Evolutionary conservation across 1,139 yeast genomes (phyloP), one percentile per base, ranked within the genome.

Genomic region (Kurtzmaniella quercitrusa): DNA sequence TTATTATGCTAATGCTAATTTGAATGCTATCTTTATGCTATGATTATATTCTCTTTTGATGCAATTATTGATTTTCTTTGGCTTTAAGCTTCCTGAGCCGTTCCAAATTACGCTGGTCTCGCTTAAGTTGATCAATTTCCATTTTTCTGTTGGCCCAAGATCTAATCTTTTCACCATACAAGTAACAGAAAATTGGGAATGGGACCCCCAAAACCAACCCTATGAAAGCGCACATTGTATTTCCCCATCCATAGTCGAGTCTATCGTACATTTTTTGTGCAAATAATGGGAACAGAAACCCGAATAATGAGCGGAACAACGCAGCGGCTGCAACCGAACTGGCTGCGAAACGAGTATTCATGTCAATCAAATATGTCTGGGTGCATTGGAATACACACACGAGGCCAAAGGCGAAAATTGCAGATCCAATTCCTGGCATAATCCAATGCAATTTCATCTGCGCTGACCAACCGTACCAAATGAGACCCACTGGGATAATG

Each of bases 391-490:
- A 80, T 9, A 78, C 76, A 5, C 79, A 79, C 35, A 80, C 71
- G 19, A 81, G 68, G 3, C 81, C 79, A 49, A 76, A 69, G 3
- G 84, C 80, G 59, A 78, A 81, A 12, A 80, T 64, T 2, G 64
- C 75, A 9, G 77, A 65, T 3, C 85, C 86, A 23, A 80, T 62
- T 15, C 65, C 62, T 1, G 86, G 84, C 68, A 80, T 75, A 28
- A 81, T 65, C 82, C 85, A 81, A 45, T 61, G 74, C 34, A 66
- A 49, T 40, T 63, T 56, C 23, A 67, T 65, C 49, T 80, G 65
- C 1, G 82, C 83, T 22, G 79, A 68, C 85, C 86, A 81, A 3
- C 87, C 86, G 53, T 77, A 81, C 74, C 83, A 74, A 35, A 81
- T 61, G 35, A 81, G 63, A 0, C 83, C 84, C 30, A 66, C 57